Base-by-base conservation (phyloP, 352 stramenopile genomes). In the Peronospora tabacina region DNA sequence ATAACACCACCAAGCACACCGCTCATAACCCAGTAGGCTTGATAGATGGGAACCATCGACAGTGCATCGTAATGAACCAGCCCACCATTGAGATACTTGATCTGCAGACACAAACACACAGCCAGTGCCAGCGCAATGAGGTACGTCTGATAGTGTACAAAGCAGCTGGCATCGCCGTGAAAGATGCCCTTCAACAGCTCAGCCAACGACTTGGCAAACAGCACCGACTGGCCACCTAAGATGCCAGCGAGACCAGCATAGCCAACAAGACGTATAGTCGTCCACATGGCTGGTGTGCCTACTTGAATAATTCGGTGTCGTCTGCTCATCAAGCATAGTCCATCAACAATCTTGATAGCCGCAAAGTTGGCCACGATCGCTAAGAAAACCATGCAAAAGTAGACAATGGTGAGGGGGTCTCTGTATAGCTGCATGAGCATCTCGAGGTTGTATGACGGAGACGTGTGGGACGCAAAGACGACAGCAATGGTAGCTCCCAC, bases 1-100 rank as follows among this genome's bases (percentile, higher is more conserved):
- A 96, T 82, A 22, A 87, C 73, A 1, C 87, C 89, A 9, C 89
- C 87, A 0, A 95, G 65, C 24, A 96, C 82, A 8, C 82, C 81
- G 15, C 70, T 92, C 48, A 95, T 84, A 52, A 95, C 94, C 73
- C 83, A 96, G 51, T 95, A 96, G 5, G 72, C 75, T 55, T 94
- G 83, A 50, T 91, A 92, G 11, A 94, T 77, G 0, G 84, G 84
- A 16, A 94, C 80, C 28, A 94, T 72, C 7, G 76, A 85, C 0
- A 94, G 65, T 32, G 84, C 84, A 50, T 94, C 83, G 48, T 85
- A 94, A 44, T 83, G 66, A 8, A 81, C 56, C 2, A 94, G 61
- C 0, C 76, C 82, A 29, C 75, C 73, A 44, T 93, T 93, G 15
- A 94, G 62, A 43, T 82, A 90, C 38, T 87, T 76, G 37, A 94